These are phyloP conservation scores for Phytophthora citricola DNA, from an alignment of 352 stramenopile species.

Conservation along the genomic window DNA sequence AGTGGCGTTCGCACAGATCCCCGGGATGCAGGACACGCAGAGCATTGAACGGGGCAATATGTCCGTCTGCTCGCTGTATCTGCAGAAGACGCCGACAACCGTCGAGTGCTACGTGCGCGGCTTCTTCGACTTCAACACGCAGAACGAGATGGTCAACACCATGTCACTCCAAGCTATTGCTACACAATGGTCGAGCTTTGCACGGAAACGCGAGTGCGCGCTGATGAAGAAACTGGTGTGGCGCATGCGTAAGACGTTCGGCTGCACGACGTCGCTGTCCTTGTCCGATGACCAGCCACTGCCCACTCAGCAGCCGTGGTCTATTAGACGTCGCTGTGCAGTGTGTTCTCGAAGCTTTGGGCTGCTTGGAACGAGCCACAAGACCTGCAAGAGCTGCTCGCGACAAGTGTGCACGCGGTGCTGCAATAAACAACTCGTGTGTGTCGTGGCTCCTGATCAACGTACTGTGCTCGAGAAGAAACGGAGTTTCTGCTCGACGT, in stretches of 20 bases:
- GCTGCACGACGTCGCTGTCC: slow-evolving; percentile 6
- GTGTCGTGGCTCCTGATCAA: slow-evolving; percentile 4
- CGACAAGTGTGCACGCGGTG: slow-evolving; percentile 5
- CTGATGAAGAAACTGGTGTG: slow-evolving; percentile 44
- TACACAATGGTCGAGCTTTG: slow-evolving; percentile 24
- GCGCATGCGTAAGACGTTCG: slow-evolving; percentile 26
- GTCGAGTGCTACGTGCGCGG: slow-evolving; percentile 41
- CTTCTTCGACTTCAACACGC: slow-evolving; percentile 23
- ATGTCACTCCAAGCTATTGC: slow-evolving; percentile 32
- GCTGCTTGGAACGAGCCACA: slow-evolving; percentile 13
- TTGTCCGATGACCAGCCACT: not conserved
- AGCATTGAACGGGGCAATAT: slow-evolving; percentile 41
- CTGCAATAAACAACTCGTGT: slow-evolving; percentile 4
- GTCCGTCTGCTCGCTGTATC: slow-evolving; percentile 41
- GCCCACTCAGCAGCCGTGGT: not conserved
- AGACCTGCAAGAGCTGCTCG: slow-evolving; percentile 15
- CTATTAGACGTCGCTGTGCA: slow-evolving; percentile 1
- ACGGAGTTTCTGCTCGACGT: slow-evolving; percentile 8
- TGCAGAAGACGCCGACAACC: slow-evolving; percentile 29
- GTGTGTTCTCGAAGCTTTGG: slow-evolving; percentile 9
- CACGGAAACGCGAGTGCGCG: slow-evolving; percentile 25
- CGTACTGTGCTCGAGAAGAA: slow-evolving; percentile 11
- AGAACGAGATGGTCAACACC: slow-evolving; percentile 29
- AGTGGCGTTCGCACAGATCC: slow-evolving; percentile 39
- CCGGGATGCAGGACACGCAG: slow-evolving; percentile 25